These are phyloP conservation scores for Cladosporium sp. DNA, from an alignment of 2,329 filamentous ascomycete genomes.

Conservation along the genomic window DNA sequence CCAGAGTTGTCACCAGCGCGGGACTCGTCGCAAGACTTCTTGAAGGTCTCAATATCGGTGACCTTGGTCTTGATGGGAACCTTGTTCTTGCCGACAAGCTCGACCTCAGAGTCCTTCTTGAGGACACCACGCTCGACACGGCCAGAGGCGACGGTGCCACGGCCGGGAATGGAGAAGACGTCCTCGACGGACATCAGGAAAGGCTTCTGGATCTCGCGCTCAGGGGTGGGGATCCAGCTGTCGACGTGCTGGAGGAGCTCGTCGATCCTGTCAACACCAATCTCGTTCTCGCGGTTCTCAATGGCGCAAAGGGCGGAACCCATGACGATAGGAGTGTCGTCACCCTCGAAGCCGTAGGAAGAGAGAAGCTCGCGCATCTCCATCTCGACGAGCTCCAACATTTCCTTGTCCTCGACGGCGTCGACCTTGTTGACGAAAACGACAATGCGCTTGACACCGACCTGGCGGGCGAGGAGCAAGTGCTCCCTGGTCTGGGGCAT, in stretches of 20 bases:
- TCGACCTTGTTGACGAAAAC: constrained; percentile 99
- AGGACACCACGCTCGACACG: constrained; percentile 93
- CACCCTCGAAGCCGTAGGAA: constrained; percentile 94
- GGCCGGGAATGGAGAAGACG: constrained; percentile 59
- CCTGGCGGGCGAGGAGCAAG: constrained; percentile 93
- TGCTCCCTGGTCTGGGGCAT: constrained; percentile 99
- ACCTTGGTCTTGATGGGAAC: constrained; percentile 95
- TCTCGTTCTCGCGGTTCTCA: constrained; percentile 78
- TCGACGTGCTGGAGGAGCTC: constrained; percentile 88
- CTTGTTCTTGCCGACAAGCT: constrained; percentile 82
- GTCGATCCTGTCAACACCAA: constrained; percentile 83
- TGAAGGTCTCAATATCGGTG: constrained; percentile 99
- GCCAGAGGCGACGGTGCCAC: constrained; percentile 93
- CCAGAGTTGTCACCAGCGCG: constrained; percentile 97
- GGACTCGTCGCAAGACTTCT: constrained; percentile 97
- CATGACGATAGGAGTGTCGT: constrained; percentile 95
- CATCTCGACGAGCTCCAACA: constrained; percentile 99
- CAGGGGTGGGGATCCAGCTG: constrained; percentile 90
- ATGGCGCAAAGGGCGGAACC: constrained; percentile 94
- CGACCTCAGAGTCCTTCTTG: constrained; percentile 91
- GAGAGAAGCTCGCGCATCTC: constrained; percentile 97
- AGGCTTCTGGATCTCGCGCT: constrained; percentile 93
- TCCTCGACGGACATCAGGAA: constrained; percentile 97
- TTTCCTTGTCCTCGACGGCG: constrained; percentile 93
- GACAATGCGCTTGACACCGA: constrained; percentile 95